Percentiles rank a stretch among this genome's conserved stretches.
These are phyloP conservation scores for Salix exigua DNA, from an alignment of 345 rosid genomes.

Conservation along the genomic window DNA sequence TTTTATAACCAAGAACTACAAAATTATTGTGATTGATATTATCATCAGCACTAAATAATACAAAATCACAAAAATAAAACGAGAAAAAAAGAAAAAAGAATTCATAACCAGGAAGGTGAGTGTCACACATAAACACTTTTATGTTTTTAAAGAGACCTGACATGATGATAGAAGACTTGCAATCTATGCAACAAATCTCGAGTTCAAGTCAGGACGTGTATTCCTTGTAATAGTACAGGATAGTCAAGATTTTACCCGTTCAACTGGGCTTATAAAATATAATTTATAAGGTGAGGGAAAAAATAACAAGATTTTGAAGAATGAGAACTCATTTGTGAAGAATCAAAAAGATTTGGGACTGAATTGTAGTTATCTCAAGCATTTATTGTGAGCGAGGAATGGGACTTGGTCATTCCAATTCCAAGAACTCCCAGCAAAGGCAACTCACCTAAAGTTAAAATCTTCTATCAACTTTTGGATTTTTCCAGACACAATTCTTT, in stretches of 20 bases:
- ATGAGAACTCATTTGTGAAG: background rate
- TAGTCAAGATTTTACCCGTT: no score
- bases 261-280: no score
- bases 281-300: background rate
- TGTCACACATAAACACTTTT: background rate
- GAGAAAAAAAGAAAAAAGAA: background rate
- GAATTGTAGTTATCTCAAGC: background rate
- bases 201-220: accelerated
- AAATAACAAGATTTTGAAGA: background rate
- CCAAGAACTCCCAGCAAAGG: slow-evolving; percentile 16
- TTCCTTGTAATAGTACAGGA: accelerated
- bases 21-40: background rate
- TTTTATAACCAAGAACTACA: background rate
- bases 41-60: background rate
- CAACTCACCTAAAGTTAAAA: slow-evolving; percentile 23
- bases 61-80: background rate
- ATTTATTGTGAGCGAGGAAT: background rate
- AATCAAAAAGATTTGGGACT: background rate
- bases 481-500: slow-evolving; percentile 7
- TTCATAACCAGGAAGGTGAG: background rate
- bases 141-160: no score
- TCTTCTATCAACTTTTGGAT: slow-evolving; percentile 14
- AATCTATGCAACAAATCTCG: no score
- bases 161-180: accelerated
- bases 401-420: slow-evolving; percentile 8